Evolutionary conservation across 2,329 filamentous ascomycete genomes (phyloP), one percentile per base, ranked within the genome.

Genomic region (Talaromyces sp.): DNA sequence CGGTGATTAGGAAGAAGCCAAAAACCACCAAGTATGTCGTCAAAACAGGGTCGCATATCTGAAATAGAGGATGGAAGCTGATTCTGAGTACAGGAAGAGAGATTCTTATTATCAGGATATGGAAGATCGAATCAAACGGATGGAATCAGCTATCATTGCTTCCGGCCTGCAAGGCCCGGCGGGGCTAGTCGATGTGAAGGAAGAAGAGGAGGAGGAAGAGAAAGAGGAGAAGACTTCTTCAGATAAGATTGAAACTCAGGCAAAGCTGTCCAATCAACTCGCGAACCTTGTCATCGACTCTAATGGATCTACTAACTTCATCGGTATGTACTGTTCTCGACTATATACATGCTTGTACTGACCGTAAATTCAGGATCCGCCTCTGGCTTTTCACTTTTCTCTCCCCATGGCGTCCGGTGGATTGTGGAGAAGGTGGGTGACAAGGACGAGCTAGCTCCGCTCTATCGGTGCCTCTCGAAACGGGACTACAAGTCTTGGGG

Each of bases 111-210:
- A 40, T 47, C 61, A 63, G 19, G 19, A 64, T 19, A 56, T 64
- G 38, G 61, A 64, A 49, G 29, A 34, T 17, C 51, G 61, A n/a
- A 64, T 64, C 2, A 64, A 58, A 25, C n/a, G 25, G 6, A 64
- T 64, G 61, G 61, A 64, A 53, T 64, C 61, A n/a, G 19, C 53
- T 47, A 64, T 64, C 6, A 58, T 58, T 58, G 29, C 61, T 36
- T 58, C 61, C 8, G 61, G 61, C 15, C 40, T 63, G 13, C 34
- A 45, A 17, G 22, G 38, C 1, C 34, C 17, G 11, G 51, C 51
- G 29, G 51, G 51, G 3, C n/a, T 54, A 34, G 29, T 34, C 7
- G 17, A 58, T n/a, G 31, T 27, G 34, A 61, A 43, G n/a, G 36
- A 27, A 47, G 8, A 45, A 34, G 36, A 17, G 17, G 6, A 1